Conservation (phyloP, 2,329 filamentous ascomycete species). For the Botrytis porri region DNA sequence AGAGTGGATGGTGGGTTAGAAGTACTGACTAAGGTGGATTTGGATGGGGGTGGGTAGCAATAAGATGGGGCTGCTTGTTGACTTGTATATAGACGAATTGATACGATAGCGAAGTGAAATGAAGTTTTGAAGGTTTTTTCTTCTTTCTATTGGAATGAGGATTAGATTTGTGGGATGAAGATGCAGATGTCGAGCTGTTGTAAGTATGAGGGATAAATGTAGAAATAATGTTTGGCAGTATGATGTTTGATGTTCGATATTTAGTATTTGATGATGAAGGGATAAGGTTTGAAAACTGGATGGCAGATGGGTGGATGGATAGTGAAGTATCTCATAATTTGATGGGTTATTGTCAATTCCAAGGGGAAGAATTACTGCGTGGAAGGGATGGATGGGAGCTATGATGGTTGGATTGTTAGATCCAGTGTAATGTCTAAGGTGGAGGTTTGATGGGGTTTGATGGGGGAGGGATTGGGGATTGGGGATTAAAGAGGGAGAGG, state of each 20-base stretch:
- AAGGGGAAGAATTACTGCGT: neutral
- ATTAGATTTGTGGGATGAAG: neutral
- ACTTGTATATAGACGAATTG: conserved; percentile 9
- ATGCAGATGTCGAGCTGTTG: neutral
- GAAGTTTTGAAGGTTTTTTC: neutral
- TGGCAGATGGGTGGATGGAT: too few species aligned
- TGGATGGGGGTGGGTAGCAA: neutral
- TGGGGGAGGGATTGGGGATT: too few species aligned
- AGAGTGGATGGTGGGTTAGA: neutral
- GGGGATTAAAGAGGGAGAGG: too few species aligned
- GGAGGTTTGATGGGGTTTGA: too few species aligned
- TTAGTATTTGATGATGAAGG: neutral
- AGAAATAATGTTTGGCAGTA: fast-evolving
- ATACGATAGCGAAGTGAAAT: conserved; percentile 12
- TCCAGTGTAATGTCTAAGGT: too few species aligned
- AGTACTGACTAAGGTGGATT: too few species aligned
- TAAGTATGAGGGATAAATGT: neutral
- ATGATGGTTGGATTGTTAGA: too few species aligned
- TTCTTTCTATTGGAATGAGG: neutral
- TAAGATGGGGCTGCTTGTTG: neutral
- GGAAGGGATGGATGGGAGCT: neutral
- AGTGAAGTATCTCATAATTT: neutral
- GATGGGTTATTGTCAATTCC: neutral
- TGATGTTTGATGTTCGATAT: neutral
- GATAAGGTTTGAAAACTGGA: too few species aligned